phyloP scores from a whole-genome alignment of 2,329 filamentous ascomycete species.

The Xylaria sp. region DNA sequence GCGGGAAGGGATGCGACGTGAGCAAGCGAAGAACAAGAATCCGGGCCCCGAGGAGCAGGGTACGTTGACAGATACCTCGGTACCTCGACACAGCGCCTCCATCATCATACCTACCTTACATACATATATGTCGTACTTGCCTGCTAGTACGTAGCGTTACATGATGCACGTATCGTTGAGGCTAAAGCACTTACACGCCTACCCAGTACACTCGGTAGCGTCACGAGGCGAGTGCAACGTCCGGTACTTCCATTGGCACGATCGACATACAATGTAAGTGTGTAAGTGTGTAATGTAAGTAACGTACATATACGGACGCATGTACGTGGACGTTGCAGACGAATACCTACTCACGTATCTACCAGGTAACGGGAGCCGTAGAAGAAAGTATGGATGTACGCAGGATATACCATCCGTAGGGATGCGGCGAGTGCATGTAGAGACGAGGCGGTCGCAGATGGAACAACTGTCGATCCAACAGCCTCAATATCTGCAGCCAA shows the following conservation, averaged over 20 bases:
- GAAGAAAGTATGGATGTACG: not conserved
- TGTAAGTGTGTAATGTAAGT: too few species aligned
- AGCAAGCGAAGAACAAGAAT: slow-evolving; percentile 8
- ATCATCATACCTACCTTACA: slow-evolving; percentile 14
- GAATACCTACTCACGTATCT: not conserved
- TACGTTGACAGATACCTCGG: not conserved
- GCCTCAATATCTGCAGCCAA: slow-evolving; percentile 37
- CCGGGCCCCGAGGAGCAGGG: not conserved
- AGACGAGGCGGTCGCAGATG: slow-evolving; percentile 33
- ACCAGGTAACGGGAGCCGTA: not conserved
- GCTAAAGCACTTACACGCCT: slow-evolving; percentile 10
- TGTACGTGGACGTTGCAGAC: not conserved
- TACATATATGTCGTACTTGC: not conserved
- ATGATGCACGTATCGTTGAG: not conserved
- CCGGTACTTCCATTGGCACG: slow-evolving; percentile 19
- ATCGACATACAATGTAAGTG: not conserved
- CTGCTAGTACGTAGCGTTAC: slow-evolving; percentile 1
- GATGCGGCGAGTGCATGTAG: not conserved
- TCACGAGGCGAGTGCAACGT: slow-evolving; percentile 9
- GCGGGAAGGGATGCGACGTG: slow-evolving; percentile 24
- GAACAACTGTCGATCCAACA: slow-evolving; percentile 34
- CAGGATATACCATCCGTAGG: not conserved
- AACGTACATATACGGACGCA: not conserved
- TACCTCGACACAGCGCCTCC: slow-evolving; percentile 11
- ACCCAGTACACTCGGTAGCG: not conserved